These are phyloP conservation scores for Hippophae gyantsensis DNA, from an alignment of 306 rosid species.

Conservation along the genomic window DNA sequence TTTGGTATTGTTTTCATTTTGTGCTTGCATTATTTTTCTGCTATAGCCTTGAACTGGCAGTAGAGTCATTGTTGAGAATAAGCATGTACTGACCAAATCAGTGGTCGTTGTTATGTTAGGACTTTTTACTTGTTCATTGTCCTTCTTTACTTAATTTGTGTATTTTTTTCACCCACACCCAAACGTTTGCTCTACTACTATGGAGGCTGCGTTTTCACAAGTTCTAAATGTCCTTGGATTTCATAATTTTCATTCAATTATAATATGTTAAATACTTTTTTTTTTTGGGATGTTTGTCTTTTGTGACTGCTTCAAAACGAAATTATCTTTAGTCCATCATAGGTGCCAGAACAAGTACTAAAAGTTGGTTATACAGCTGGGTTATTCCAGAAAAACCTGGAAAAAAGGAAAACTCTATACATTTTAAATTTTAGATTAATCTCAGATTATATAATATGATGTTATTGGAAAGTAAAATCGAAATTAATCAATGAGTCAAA, in stretches of 20 bases:
- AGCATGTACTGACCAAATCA: constrained; percentile 6
- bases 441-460: too few species aligned
- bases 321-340: neutral
- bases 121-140: constrained; percentile 6
- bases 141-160: constrained; percentile 10
- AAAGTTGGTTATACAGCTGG: too few species aligned
- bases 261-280: neutral
- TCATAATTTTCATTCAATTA: neutral
- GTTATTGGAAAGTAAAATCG: too few species aligned
- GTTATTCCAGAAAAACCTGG: neutral
- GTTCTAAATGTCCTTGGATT: constrained; percentile 1
- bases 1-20: constrained; percentile 4
- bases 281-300: neutral
- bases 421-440: neutral
- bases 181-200: constrained; percentile 1
- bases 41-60: constrained; percentile 13
- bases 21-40: constrained; percentile 23
- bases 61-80: constrained; percentile 16
- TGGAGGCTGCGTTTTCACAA: neutral
- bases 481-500: too few species aligned
- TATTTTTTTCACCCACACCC: constrained; percentile 9
- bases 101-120: constrained; percentile 9
- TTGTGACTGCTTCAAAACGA: neutral
- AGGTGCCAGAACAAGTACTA: neutral
- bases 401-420: neutral